Conservation (phyloP, 345 rosid genomes). For the Raphanus raphanistrum region DNA sequence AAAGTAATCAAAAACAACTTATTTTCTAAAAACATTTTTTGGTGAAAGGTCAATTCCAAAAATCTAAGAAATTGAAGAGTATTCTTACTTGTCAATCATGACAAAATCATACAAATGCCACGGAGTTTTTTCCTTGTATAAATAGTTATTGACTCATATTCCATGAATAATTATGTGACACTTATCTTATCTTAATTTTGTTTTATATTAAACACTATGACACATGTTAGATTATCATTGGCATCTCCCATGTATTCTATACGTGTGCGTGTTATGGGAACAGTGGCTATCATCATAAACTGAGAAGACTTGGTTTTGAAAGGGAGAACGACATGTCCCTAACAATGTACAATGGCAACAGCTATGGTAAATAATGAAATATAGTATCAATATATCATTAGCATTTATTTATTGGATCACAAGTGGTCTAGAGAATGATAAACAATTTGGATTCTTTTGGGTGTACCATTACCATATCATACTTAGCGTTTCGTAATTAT, state of each 20-base stretch:
- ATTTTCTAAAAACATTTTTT: too few species aligned
- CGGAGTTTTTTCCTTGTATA: not conserved
- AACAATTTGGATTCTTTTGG: constrained; percentile 16
- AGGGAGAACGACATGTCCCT: constrained; percentile 26
- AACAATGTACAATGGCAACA: constrained; percentile 14
- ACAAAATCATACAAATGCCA: constrained; percentile 9
- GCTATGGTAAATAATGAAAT: not conserved
- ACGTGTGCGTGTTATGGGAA: constrained; percentile 28
- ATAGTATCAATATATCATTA: not conserved
- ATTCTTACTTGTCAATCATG: constrained; percentile 15
- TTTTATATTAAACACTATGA: not conserved
- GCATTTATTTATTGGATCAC: constrained; percentile 17
- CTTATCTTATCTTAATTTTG: not conserved
- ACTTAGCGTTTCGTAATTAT: not conserved
- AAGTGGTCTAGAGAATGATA: constrained; percentile 12
- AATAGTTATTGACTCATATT: not conserved
- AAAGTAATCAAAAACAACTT: too few species aligned
- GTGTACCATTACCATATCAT: not conserved
- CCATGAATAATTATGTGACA: constrained; percentile 3
- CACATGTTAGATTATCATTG: constrained; percentile 17
- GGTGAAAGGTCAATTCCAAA: too few species aligned
- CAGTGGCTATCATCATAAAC: constrained; percentile 26
- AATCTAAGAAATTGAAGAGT: too few species aligned
- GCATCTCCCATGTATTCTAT: constrained; percentile 7
- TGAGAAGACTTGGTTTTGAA: constrained; percentile 14